These are phyloP conservation scores for Podospora anserina DNA, from an alignment of 495 filamentous ascomycete genomes.

Conservation along the genomic window DNA sequence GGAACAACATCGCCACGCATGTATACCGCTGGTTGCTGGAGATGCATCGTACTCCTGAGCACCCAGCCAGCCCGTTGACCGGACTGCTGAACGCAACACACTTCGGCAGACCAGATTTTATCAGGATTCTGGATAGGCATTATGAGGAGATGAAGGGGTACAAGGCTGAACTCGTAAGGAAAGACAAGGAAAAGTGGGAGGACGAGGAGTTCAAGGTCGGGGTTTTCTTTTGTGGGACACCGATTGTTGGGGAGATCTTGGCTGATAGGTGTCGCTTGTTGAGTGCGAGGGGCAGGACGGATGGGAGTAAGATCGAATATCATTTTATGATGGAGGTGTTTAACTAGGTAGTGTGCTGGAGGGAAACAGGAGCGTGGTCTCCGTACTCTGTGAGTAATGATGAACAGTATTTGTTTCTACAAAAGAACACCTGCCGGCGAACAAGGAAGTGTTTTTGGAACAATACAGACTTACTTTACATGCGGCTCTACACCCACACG, in stretches of 20 bases:
- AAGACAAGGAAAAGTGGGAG: constrained; percentile 21
- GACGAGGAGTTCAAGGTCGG: constrained; percentile 24
- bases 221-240: constrained; percentile 23
- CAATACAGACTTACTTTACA: too few species aligned
- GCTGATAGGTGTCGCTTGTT: constrained; percentile 21
- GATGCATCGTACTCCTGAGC: constrained; percentile 34
- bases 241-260: constrained; percentile 21
- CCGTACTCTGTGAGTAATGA: too few species aligned
- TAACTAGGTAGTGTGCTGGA: not conserved
- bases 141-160: constrained; percentile 28
- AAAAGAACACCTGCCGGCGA: too few species aligned
- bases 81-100: constrained; percentile 39
- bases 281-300: constrained; percentile 18
- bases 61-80: constrained; percentile 36
- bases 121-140: constrained; percentile 47
- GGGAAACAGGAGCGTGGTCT: too few species aligned
- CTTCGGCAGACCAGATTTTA: constrained; percentile 56
- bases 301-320: constrained; percentile 23
- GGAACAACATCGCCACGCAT: constrained; percentile 37
- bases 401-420: too few species aligned
- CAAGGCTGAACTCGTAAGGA: constrained; percentile 25
- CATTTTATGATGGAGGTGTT: constrained; percentile 26
- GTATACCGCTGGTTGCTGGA: constrained; percentile 40
- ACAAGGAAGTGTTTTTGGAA: too few species aligned
- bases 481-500: too few species aligned